Conservation (phyloP, 768 basidiomycete genomes). For the Suillus clintonianus region DNA sequence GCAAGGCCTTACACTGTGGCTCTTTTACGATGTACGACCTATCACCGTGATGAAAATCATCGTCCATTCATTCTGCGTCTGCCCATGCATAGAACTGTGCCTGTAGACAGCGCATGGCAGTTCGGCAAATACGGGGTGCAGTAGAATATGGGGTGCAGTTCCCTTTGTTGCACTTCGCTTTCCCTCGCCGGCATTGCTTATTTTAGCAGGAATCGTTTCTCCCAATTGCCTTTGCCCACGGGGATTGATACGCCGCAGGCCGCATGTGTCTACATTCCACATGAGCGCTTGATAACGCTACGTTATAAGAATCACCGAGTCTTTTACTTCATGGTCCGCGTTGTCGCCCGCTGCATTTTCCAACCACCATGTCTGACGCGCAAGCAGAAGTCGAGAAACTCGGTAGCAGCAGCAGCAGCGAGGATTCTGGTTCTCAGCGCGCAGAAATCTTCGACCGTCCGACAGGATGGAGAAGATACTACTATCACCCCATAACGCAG, state of each 20-base stretch:
- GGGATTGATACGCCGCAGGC: slow-evolving; percentile 78
- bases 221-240: slow-evolving; percentile 61
- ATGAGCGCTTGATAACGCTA: slow-evolving; percentile 2
- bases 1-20: neutral
- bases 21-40: neutral
- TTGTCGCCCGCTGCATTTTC: neutral
- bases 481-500: slow-evolving; percentile 48
- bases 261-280: slow-evolving; percentile 21
- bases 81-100: neutral
- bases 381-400: slow-evolving; percentile 18
- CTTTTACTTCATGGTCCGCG: neutral
- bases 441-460: slow-evolving; percentile 46
- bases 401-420: slow-evolving; percentile 27
- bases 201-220: neutral
- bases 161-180: slow-evolving; percentile 24
- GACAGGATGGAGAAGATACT: slow-evolving; percentile 52
- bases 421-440: slow-evolving; percentile 27
- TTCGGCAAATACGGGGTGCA: neutral
- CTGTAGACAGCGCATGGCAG: neutral
- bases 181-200: slow-evolving; percentile 54
- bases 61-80: neutral
- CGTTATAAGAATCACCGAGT: neutral
- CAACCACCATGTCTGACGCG: slow-evolving; percentile 21
- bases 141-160: neutral
- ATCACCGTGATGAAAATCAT: neutral